Evolutionary conservation across 352 stramenopile species (phyloP), one percentile per base, ranked within the genome.

Genomic region (Phytophthora nicotianae): DNA sequence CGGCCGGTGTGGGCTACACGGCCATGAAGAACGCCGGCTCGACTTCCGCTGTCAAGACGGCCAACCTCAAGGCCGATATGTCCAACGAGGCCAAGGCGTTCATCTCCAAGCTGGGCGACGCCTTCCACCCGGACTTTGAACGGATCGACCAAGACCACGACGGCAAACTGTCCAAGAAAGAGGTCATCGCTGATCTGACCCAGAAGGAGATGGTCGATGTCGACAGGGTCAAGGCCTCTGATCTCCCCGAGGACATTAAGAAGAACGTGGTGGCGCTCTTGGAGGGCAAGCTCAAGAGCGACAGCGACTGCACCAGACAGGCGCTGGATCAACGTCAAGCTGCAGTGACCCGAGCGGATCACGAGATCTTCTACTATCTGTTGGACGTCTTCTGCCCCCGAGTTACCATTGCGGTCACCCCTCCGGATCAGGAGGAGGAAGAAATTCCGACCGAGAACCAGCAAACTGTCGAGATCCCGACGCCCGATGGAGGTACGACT

Each of bases 1-100:
- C 73, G 10, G 74, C 73, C 1, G 65, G 74, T 4, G 66, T 85
- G 4, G 77, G 79, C 5, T 89, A 87, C 50, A 62, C 70, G 9
- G 68, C 73, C 7, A 58, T 84, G 58, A 60, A 49, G 33, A 58
- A 17, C 24, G 32, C 48, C 27, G 49, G 53, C 24, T 38, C 47
- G 2, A 26, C 45, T 14, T 17, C 47, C 21, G 32, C 41, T 14
- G 50, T 65, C 23, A 53, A 50, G 32, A 54, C 59, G 37, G 60
- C 45, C 35, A 62, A 54, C 4, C 27, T 76, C 7, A 27, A 52
- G 13, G 56, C 60, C 5, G 29, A 24, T 42, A 50, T 69, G 52
- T 35, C 32, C 11, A 62, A 56, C 20, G 54, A 62, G 16, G 42
- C 73, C 40, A 55, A 53, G 19, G 27, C 70, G 17, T 86, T 80